A percentile compares a stretch with the other conserved stretches of the same genome.
These are phyloP conservation scores for Angophora floribunda DNA, from an alignment of 345 rosid species.

Conservation along the genomic window DNA sequence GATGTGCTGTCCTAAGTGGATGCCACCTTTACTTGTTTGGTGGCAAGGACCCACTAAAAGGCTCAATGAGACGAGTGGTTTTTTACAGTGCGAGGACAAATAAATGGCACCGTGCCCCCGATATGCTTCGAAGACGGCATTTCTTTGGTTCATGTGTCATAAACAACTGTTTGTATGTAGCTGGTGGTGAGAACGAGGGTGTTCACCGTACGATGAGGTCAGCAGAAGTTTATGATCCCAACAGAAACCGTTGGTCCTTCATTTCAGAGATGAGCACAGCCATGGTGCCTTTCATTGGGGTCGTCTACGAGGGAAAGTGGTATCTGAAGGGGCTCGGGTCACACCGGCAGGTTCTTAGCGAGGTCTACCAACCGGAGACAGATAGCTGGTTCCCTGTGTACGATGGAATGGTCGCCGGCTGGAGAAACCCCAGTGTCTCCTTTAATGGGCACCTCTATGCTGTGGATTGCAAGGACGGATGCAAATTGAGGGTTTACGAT, in stretches of 20 bases:
- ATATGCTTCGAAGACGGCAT: conserved; percentile 68
- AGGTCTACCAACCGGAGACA: conserved; percentile 45
- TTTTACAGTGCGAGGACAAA: conserved; percentile 67
- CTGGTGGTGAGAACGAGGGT: conserved; percentile 73
- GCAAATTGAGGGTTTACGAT: conserved; percentile 61
- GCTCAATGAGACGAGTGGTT: conserved; percentile 70
- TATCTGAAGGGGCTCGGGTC: conserved; percentile 64
- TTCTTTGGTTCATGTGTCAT: conserved; percentile 75
- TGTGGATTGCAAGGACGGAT: conserved; percentile 70
- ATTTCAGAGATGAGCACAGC: conserved; percentile 70
- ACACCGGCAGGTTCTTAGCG: conserved; percentile 60
- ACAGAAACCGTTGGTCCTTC: conserved; percentile 68
- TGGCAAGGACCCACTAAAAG: conserved; percentile 65
- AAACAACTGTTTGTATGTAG: conserved; percentile 69
- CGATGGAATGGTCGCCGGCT: conserved; percentile 70
- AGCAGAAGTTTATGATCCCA: conserved; percentile 72
- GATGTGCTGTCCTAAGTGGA: conserved; percentile 72
- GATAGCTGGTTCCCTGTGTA: conserved; percentile 57
- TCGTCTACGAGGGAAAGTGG: conserved; percentile 63
- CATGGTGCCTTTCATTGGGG: conserved; percentile 74
- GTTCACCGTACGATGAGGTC: conserved; percentile 57
- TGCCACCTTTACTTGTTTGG: conserved; percentile 78
- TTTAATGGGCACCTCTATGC: conserved; percentile 57
- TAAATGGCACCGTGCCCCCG: conserved; percentile 78
- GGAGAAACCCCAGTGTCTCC: conserved; percentile 66